Base-by-base conservation (phyloP, 2,329 filamentous ascomycete species). In the Rasamsonia emersonii region DNA sequence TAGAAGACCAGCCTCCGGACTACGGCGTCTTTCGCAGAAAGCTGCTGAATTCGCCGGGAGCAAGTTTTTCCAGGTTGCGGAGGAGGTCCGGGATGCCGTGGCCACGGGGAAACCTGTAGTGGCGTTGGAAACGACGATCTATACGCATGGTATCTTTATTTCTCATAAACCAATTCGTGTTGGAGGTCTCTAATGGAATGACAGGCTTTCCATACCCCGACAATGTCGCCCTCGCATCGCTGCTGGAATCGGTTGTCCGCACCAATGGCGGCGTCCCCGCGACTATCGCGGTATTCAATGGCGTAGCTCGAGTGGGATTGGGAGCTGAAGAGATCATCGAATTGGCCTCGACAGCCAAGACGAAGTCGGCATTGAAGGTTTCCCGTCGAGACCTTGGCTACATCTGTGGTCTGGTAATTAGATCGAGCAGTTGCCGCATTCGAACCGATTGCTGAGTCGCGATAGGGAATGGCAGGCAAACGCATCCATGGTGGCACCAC, bases 91-190 rank as follows among this genome's bases (percentile, higher is more conserved):
- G 32, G 77, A 86, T 52, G 89, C 88, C 23, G 58, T 95, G 28
- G 68, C 75, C 24, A 73, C 75, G 9, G 77, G 79, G 35, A 79
- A 77, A 48, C 89, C 91, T 1, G 79, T 98, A 3, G 88, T 98
- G 8, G 91, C 89, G 10, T 71, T 98, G 4, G 91, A 98, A 60
- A 86, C 85, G 2, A 94, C 91, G 4, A 96, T 98, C 46, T 96
- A 98, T 60, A 98, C 91, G 1, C 91, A 98, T 61, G 88, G 86
- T 68, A 58, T 32, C 48, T 34, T 17, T 21, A 10, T n/a, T 8
- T 17, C 5, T 18, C 10, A 14, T 16, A 15, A 6, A 11, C 15
- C 14, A 4, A 4, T 19, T 24, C 17, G 21, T 14, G 13, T 18
- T 33, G 19, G 31, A 32, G 32, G 19, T 32, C 15, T 36, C 20